Evolutionary conservation across 2,329 filamentous ascomycete genomes (phyloP).

Genomic region (Salinomyces thailandicus): DNA sequence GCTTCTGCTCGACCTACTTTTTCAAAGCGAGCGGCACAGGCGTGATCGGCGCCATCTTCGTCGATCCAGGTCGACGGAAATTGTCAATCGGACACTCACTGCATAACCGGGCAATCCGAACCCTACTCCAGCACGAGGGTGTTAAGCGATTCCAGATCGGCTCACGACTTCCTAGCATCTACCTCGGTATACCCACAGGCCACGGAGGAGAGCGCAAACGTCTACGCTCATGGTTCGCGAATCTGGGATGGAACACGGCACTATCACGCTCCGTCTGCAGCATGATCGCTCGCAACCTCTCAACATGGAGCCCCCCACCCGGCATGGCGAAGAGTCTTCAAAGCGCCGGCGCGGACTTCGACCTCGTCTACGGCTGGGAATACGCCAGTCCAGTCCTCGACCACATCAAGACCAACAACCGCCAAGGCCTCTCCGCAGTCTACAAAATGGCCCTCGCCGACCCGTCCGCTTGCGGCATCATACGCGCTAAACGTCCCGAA

Average conservation of each 20-base stretch:
- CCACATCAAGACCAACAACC: slow-evolving; percentile 62
- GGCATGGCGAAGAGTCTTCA: slow-evolving; percentile 65
- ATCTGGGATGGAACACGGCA: slow-evolving; percentile 73
- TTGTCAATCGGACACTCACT: slow-evolving; percentile 84
- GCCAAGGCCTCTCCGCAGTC: slow-evolving; percentile 68
- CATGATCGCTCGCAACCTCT: slow-evolving; percentile 63
- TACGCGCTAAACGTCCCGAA: slow-evolving; percentile 63
- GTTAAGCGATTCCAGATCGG: slow-evolving; percentile 76
- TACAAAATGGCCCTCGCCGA: slow-evolving; percentile 67
- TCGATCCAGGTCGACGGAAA: slow-evolving; percentile 76
- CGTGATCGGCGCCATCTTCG: slow-evolving; percentile 75
- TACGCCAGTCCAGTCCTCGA: slow-evolving; percentile 63
- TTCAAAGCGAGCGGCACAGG: slow-evolving; percentile 59
- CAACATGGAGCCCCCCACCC: slow-evolving; percentile 63
- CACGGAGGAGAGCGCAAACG: slow-evolving; percentile 51
- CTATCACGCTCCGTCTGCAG: slow-evolving; percentile 55
- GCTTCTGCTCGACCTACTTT: slow-evolving; percentile 84
- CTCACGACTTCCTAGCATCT: slow-evolving; percentile 70
- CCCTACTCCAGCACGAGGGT: slow-evolving; percentile 58
- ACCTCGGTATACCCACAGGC: slow-evolving; percentile 68
- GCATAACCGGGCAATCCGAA: slow-evolving; percentile 72
- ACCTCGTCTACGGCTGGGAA: slow-evolving; percentile 70
- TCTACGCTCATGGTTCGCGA: slow-evolving; percentile 73
- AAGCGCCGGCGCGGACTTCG: slow-evolving; percentile 64
- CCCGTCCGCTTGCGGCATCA: slow-evolving; percentile 64